Evolutionary conservation across 306 rosid genomes (phyloP), one percentile per base, ranked within the genome.

Genomic region (Benincasa hispida): DNA sequence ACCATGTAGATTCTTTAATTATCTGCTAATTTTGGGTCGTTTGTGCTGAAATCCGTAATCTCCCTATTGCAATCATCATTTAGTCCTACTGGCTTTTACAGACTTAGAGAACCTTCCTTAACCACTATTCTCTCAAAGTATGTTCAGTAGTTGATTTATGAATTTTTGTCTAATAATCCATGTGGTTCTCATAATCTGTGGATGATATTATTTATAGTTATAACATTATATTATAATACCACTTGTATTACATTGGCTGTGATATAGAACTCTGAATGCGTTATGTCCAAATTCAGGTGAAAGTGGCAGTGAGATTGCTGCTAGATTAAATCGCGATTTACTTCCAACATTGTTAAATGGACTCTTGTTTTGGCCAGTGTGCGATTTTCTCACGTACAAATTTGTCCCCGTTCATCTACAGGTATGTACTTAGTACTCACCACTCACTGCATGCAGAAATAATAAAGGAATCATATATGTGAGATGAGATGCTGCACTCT

Each of bases 361-460:
- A 13, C 85, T 81, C 54, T 0, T 87, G 82, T 91, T 34, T 77
- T 91, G 95, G 97, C 97, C 97, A 15, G 10, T 76, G 24, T 91
- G 93, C 8, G 97, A 91, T 84, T 91, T 88, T 73, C 57, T 91
- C 17, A 89, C 92, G 9, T 89, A 83, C 86, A 91, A 77, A 81
- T 89, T 82, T 75, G 30, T 87, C 42, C 87, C 92, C 59, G 91
- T 89, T 57, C 88, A 85, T 81, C 80, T 91, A 68, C 97, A 91
- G 93, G 97, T 89, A 70, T 35, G 55, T 15, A 17, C 55, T 5
- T 0, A 6, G 84, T 78, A 35, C 21, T 53, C 45, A 22, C 17
- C 41, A 41, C 3, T 9, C 19, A 48, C 11, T 41, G 41, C 67
- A 12, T 25, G 7, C 76, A 3, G 55, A 34, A 14, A 34, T 19